A percentile compares a stretch with the other conserved stretches of the same genome.
Conservation (phyloP, 495 filamentous ascomycete species). For the Tricharina praecox region DNA sequence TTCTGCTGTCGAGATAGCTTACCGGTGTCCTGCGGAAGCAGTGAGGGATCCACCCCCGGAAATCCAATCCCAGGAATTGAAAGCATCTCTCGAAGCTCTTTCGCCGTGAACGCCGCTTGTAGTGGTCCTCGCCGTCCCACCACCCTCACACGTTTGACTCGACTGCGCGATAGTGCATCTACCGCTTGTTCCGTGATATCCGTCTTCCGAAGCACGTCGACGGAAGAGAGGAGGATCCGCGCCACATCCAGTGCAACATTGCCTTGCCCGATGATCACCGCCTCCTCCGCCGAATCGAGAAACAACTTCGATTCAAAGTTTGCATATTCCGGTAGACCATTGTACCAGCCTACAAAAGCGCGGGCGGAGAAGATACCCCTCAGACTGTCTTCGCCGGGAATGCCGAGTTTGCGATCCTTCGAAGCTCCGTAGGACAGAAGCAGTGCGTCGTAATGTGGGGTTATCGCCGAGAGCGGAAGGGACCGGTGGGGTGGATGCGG, state of each 20-base stretch:
- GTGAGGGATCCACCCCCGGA: conserved; percentile 43
- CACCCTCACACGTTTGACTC: conserved; percentile 60
- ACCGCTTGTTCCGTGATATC: conserved; percentile 78
- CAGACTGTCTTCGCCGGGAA: conserved; percentile 59
- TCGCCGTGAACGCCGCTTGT: conserved; percentile 88
- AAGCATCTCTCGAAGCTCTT: conserved; percentile 75
- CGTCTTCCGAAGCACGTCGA: conserved; percentile 56
- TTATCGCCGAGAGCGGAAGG: conserved; percentile 51
- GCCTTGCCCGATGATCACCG: conserved; percentile 80
- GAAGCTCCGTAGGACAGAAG: conserved; percentile 86
- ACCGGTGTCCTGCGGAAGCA: conserved; percentile 38
- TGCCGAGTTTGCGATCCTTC: conserved; percentile 57
- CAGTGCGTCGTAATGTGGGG: conserved; percentile 78
- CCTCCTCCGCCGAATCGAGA: conserved; percentile 52
- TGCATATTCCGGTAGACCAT: conserved; percentile 74
- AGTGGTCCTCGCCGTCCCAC: conserved; percentile 76
- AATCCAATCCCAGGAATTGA: conserved; percentile 59
- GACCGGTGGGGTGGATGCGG: conserved; percentile 28
- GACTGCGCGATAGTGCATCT: conserved; percentile 52
- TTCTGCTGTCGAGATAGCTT: conserved; percentile 54
- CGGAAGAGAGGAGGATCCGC: conserved; percentile 58
- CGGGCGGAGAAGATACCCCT: conserved; percentile 72
- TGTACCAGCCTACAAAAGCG: conserved; percentile 97
- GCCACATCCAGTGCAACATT: conserved; percentile 94
- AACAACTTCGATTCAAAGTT: conserved; percentile 36